Evolutionary conservation across 2,329 filamentous ascomycete genomes (phyloP).

Genomic region (Colletotrichum sp.): DNA sequence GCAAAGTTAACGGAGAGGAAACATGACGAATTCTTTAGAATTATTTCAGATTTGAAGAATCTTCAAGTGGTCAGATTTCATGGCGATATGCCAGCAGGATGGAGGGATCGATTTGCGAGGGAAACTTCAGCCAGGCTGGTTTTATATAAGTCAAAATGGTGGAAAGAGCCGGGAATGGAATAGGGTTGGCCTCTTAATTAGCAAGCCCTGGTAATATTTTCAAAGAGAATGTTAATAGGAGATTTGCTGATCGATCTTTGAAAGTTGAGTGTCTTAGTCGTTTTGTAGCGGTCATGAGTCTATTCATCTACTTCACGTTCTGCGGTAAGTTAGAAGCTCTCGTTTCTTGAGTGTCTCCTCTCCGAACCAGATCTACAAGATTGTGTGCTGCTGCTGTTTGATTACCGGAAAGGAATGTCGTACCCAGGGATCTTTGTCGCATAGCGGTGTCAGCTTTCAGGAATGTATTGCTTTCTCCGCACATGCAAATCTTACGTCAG

Average conservation of each 20-base stretch:
- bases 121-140: background rate
- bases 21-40: conserved; percentile 1
- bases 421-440: background rate
- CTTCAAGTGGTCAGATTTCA: conserved; percentile 5
- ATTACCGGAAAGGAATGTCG: background rate
- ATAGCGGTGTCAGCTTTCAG: background rate
- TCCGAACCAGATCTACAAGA: background rate
- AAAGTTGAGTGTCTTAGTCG: background rate
- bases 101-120: conserved; percentile 5
- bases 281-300: background rate
- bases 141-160: conserved; percentile 1
- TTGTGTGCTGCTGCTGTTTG: background rate
- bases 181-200: background rate
- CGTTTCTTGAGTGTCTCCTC: background rate
- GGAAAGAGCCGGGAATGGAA: conserved; percentile 13
- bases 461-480: background rate
- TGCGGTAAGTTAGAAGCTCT: background rate
- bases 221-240: background rate
- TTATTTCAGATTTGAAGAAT: background rate
- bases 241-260: background rate
- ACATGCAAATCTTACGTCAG: background rate
- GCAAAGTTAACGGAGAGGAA: conserved; percentile 9
- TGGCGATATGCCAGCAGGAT: conserved; percentile 1
- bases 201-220: background rate
- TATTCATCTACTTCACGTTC: background rate